Evolutionary conservation across 441 rosid genomes (phyloP).

Genomic region (Melastoma candidum): DNA sequence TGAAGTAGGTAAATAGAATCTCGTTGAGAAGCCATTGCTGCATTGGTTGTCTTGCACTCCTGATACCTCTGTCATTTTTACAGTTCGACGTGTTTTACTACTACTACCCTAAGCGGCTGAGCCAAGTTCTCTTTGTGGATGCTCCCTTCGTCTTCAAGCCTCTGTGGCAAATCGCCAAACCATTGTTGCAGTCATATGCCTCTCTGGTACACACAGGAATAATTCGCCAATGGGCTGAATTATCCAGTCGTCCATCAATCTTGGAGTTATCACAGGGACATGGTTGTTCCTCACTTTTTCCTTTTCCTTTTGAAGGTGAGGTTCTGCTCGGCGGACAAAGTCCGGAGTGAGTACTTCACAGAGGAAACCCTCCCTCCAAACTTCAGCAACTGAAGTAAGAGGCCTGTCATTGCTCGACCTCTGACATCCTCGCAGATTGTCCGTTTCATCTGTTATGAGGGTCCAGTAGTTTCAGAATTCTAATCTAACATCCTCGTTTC

Average conservation of each 20-base stretch:
- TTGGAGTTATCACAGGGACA: too few species aligned
- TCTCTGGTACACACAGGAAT: constrained; percentile 69
- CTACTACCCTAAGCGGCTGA: constrained; percentile 86
- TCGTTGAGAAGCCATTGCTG: too few species aligned
- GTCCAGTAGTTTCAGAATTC: too few species aligned
- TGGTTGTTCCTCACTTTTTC: too few species aligned
- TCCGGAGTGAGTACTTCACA: constrained; percentile 70
- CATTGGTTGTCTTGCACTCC: too few species aligned
- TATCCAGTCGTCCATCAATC: too few species aligned
- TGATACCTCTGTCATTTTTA: constrained; percentile 10
- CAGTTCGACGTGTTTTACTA: constrained; percentile 90
- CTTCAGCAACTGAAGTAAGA: constrained; percentile 35
- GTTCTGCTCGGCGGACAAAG: constrained; percentile 59
- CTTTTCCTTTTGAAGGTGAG: constrained; percentile 46
- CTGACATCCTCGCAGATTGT: neutral
- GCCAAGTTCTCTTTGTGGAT: constrained; percentile 81
- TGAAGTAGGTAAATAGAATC: too few species aligned
- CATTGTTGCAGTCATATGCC: constrained; percentile 60
- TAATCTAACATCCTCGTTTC: too few species aligned
- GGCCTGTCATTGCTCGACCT: neutral
- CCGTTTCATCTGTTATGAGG: too few species aligned
- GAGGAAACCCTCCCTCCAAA: constrained; percentile 57
- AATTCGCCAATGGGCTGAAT: too few species aligned
- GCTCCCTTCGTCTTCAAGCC: constrained; percentile 89
- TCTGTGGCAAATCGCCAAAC: constrained; percentile 77